Evolutionary conservation across 495 filamentous ascomycete genomes (phyloP), one percentile per base, ranked within the genome.

Genomic region (Aspergillus mulundensis): DNA sequence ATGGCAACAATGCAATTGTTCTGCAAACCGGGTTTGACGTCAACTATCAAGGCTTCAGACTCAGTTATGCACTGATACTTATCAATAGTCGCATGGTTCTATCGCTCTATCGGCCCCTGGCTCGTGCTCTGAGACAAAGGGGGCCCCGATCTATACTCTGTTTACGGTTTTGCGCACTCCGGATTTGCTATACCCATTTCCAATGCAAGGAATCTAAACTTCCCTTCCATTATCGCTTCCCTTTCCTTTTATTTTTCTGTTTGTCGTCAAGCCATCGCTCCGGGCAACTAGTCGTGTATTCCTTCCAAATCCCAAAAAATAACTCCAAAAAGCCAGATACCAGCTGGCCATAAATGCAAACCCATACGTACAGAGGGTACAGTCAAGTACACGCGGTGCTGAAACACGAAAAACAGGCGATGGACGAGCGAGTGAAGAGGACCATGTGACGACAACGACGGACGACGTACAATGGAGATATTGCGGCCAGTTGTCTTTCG

Each of bases 301-400:
- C 43, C 25, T 46, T 34, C 42, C 51, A 54, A 61, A 52, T 49
- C 57, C 55, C 57, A 49, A 47, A 59, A 56, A 54, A 8, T 54
- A 57, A 57, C 55, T 57, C 55, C 60, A 44, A 47, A 60, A 57
- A 50, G 41, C 49, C 58, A 57, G 51, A 59, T 54, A 53, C 63
- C 63, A 57, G 60, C 63, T 57, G 60, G 50, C 58, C 55, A 60
- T 65, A 63, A 50, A 65, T 65, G 57, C 61, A 62, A 66, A 50
- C 24, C 16, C 44, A 18, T 38, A 42, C 14, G 49, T 38, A 42
- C 36, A 36, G 32, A 36, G 32, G 12, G 43, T 50, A 48, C 50
- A 50, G 20, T 49, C 50, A 45, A 60, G 44, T 53, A 62, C 50
- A 61, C 51, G 39, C 54, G 58, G 61, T 54, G n/a, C n/a, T 16